Percentiles rank a stretch among this genome's conserved stretches.
Conservation (phyloP, 441 rosid genomes). For the Euphorbia celastroides region DNA sequence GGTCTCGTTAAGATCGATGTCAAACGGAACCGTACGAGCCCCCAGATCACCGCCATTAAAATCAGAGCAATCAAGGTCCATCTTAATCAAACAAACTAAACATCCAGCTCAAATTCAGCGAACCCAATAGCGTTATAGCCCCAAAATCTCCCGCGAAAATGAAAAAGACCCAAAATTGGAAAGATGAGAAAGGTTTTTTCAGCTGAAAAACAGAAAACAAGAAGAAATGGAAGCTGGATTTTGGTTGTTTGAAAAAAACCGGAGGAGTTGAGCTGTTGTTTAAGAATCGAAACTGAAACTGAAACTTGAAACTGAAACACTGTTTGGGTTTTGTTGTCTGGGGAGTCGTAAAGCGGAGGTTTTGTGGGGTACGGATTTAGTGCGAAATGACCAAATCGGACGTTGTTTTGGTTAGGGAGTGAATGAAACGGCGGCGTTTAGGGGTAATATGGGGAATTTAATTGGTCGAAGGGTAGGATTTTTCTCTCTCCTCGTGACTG, state of each 20-base stretch:
- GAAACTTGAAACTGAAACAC: conserved; percentile 4
- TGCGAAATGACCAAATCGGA: conserved; percentile 15
- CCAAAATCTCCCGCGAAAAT: background rate
- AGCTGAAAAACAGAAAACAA: background rate
- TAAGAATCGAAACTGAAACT: conserved; percentile 24
- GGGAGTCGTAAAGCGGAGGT: conserved; percentile 22
- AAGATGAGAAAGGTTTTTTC: background rate
- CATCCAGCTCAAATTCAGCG: conserved; percentile 5
- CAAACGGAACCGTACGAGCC: conserved; percentile 18
- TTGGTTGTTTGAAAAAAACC: background rate
- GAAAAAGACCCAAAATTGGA: background rate
- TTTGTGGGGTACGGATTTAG: background rate
- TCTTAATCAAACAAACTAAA: background rate
- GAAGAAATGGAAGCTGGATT: conserved; percentile 14
- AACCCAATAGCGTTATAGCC: conserved; percentile 12
- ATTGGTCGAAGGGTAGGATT: background rate
- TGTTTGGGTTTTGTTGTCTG: conserved; percentile 6
- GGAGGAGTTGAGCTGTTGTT: background rate
- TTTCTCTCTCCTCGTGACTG: conserved; percentile 22
- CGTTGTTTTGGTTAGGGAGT: background rate
- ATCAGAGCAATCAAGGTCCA: conserved; percentile 16
- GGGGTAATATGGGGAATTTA: too few species aligned
- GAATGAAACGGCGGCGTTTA: background rate
- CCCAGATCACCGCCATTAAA: background rate
- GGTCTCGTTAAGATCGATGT: conserved; percentile 49